Evolutionary conservation across 2,329 filamentous ascomycete species (phyloP), one percentile per base, ranked within the genome.

Genomic region (Trichophaea hybrida): DNA sequence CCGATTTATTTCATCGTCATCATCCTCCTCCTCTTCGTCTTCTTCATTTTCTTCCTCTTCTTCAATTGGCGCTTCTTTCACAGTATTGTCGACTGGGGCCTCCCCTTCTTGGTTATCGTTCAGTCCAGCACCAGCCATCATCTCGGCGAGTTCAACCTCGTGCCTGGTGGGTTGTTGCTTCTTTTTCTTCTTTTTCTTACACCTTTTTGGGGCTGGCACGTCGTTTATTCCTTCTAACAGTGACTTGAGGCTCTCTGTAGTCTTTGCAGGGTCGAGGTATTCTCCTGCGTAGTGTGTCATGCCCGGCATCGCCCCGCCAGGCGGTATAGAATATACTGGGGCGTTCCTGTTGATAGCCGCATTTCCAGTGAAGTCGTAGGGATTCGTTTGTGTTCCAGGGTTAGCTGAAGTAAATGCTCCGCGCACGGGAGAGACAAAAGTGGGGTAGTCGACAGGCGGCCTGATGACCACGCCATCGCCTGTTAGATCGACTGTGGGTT

Each of bases 221-320:
- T 87, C 85, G 72, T 91, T 82, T 7, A 85, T 85, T 6, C 86
- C 87, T 70, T 91, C 87, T 1, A 93, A 76, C n/a, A 93, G 72
- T 6, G 84, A 85, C 70, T 93, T 93, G 64, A 93, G 77, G 66
- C 91, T 86, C 51, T 83, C 83, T 24, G 53, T 56, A 32, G 53
- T 56, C 15, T 46, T 56, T 24, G 15, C 35, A 48, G 53, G 32
- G 31, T 40, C 40, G 24, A 40, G 34, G 13, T 40, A 46, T 33
- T 50, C 57, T 49, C 63, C 60, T 31, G 58, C 55, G 44, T 58
- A 58, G 40, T 63, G 61, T 1, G 51, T 60, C 59, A 57, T 44
- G 40, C 61, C 63, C 31, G 44, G 33, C 6, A 59, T 35, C 12
- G 59, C 59, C 43, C 63, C 59, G 24, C 59, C 57, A 24, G 61